Evolutionary conservation across 192 early-diverging fungal genomes (phyloP).

Genomic region (Rhizoclosmatium sp.): DNA sequence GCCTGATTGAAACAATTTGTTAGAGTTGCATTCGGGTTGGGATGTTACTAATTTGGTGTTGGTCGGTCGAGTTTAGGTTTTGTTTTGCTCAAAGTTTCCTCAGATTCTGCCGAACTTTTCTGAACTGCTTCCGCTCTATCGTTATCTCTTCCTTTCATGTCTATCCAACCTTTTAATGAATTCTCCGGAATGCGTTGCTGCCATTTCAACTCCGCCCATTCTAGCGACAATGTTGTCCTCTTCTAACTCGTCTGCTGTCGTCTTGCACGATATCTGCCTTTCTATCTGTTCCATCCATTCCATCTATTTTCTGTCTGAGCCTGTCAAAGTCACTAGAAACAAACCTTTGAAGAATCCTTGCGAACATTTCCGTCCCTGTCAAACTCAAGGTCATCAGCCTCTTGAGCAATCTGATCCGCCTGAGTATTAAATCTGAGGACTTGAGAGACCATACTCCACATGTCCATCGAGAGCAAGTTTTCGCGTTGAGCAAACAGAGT

Average conservation of each 20-base stretch:
- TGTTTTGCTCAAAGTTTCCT: too few species aligned
- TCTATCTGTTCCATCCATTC: too few species aligned
- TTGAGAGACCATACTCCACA: slow-evolving; percentile 66
- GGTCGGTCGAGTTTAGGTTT: too few species aligned
- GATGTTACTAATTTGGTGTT: background rate
- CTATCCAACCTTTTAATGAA: too few species aligned
- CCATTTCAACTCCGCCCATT: too few species aligned
- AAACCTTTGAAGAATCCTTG: slow-evolving; percentile 36
- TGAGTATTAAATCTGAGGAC: slow-evolving; percentile 62
- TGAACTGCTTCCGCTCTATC: too few species aligned
- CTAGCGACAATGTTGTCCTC: too few species aligned
- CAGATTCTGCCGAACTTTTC: background rate
- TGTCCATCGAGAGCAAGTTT: slow-evolving; percentile 50
- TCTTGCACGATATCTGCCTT: too few species aligned
- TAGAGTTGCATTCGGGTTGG: background rate
- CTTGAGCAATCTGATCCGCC: slow-evolving; percentile 56
- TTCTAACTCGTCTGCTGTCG: too few species aligned
- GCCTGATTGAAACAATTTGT: slow-evolving; percentile 24
- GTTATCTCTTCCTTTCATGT: too few species aligned
- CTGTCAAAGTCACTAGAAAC: background rate
- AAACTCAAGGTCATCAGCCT: slow-evolving; percentile 54
- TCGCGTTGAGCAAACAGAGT: slow-evolving; percentile 63
- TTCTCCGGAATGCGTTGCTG: too few species aligned
- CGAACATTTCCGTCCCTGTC: slow-evolving; percentile 20
- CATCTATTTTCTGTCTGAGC: background rate